Conservation (phyloP, 768 basidiomycete species). For the Agrocybe praecox region DNA sequence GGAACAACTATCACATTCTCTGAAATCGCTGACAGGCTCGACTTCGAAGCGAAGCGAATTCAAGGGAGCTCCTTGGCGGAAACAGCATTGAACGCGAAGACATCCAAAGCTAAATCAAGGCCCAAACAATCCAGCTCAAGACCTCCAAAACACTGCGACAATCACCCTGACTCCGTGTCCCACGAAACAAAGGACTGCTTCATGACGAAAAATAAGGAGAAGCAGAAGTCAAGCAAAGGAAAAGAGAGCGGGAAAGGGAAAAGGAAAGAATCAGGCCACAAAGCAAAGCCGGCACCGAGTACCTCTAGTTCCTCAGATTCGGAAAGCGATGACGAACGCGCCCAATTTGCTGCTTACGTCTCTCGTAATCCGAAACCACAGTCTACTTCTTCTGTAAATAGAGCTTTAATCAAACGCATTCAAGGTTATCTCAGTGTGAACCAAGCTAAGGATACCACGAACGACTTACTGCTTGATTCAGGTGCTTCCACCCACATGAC, state of each 20-base stretch:
- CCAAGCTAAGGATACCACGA: background rate
- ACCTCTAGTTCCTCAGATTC: too few species aligned
- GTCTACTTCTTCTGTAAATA: background rate
- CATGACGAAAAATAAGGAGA: background rate
- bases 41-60: background rate
- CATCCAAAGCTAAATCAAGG: too few species aligned
- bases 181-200: background rate
- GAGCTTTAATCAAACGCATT: background rate
- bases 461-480: conserved; percentile 8
- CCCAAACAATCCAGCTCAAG: background rate
- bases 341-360: background rate
- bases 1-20: background rate
- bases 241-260: background rate
- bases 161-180: background rate
- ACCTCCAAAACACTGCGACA: background rate
- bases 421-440: background rate
- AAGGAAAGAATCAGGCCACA: background rate
- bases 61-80: background rate
- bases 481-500: conserved; percentile 14
- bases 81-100: background rate
- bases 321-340: too few species aligned
- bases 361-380: background rate
- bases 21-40: background rate
- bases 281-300: too few species aligned
- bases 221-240: background rate